phyloP scores from a whole-genome alignment of 139 green algal species.

The Coelastrella sp. region DNA sequence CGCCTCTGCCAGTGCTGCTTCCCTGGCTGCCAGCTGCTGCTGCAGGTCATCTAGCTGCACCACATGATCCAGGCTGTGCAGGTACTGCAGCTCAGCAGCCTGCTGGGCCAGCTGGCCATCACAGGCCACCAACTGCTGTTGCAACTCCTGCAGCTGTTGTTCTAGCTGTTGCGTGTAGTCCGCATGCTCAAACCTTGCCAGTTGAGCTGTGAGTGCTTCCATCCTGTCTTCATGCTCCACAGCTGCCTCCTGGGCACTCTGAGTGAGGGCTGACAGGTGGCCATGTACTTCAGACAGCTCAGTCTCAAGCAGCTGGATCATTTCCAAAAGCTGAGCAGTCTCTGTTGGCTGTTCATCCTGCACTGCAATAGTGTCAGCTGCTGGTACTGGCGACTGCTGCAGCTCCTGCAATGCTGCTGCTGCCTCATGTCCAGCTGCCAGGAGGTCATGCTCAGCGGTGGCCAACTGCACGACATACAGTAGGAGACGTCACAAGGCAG shows the following conservation, averaged over 20 bases:
- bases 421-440: neutral
- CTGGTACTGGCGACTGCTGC: neutral
- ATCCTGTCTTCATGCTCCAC: neutral
- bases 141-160: neutral
- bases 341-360: conserved; percentile 1
- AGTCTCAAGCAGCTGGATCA: neutral
- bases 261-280: too few relatives aligned
- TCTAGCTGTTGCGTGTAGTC: neutral
- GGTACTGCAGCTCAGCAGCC: neutral
- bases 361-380: neutral
- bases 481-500: neutral
- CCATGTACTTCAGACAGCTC: neutral
- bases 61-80: neutral
- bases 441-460: neutral
- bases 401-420: conserved; percentile 25
- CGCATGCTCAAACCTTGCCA: neutral
- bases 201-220: neutral
- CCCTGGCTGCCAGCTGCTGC: neutral
- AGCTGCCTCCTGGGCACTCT: neutral
- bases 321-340: neutral
- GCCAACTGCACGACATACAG: conserved; percentile 4
- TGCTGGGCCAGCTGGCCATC: neutral
- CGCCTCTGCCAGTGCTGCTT: neutral
- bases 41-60: neutral
- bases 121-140: neutral